Conservation (phyloP, 225 moss, liverwort and hornwort species). For the Bryum argenteum region DNA sequence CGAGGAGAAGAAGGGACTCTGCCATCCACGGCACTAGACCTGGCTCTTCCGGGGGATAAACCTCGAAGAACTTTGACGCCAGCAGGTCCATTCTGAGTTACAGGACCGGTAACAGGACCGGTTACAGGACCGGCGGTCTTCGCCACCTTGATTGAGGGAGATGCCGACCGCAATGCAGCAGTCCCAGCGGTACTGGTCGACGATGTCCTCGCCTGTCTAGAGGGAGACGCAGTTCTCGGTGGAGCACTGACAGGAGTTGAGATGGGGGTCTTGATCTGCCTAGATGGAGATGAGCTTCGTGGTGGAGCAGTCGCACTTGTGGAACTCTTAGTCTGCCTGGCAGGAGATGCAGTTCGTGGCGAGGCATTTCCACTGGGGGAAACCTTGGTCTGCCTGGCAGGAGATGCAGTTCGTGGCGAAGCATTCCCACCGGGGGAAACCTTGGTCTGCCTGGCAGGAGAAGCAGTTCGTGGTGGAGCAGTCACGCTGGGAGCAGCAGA, state of each 20-base stretch:
- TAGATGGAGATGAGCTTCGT: slow-evolving; percentile 34
- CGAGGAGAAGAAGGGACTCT: slow-evolving; percentile 32
- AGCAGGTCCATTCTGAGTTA: slow-evolving; percentile 32
- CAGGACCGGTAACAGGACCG: too few relatives aligned
- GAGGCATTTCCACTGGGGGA: slow-evolving; percentile 20
- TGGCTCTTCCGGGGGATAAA: slow-evolving; percentile 34
- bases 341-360: slow-evolving; percentile 38
- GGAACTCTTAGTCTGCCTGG: slow-evolving; percentile 18
- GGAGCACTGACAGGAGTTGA: slow-evolving; percentile 20
- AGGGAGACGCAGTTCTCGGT: slow-evolving; percentile 39
- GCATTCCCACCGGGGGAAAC: not conserved
- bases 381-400: slow-evolving; percentile 24
- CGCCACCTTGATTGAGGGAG: slow-evolving; percentile 13
- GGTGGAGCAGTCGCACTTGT: slow-evolving; percentile 23
- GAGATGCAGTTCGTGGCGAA: slow-evolving; percentile 32
- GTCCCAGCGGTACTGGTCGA: slow-evolving; percentile 20
- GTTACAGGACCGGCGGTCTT: slow-evolving; percentile 21
- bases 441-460: slow-evolving; percentile 32
- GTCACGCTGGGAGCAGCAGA: slow-evolving; percentile 10
- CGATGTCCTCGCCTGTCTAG: slow-evolving; percentile 28
- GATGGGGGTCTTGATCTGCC: slow-evolving; percentile 24
- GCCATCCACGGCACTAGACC: slow-evolving; percentile 28
- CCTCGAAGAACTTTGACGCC: slow-evolving; percentile 28
- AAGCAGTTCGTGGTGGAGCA: slow-evolving; percentile 32
- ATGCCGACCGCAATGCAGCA: slow-evolving; percentile 16